A percentile compares a stretch with the other conserved stretches of the same genome.
Conservation (phyloP, 2,329 filamentous ascomycete species). For the Metarhizium brunneum region DNA sequence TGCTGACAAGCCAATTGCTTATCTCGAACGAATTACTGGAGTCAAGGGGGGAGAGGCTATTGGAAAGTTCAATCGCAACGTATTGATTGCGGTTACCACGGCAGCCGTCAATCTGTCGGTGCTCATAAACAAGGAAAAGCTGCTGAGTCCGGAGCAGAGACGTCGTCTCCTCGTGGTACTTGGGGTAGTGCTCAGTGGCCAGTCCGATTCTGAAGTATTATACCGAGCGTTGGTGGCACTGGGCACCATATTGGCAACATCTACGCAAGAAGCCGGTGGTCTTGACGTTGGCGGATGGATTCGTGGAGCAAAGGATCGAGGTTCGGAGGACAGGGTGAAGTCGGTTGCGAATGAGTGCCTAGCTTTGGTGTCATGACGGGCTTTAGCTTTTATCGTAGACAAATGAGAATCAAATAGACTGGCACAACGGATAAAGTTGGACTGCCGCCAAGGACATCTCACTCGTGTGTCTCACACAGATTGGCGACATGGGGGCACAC, state of each 20-base stretch:
- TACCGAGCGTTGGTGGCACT: constrained; percentile 76
- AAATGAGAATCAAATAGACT: not conserved
- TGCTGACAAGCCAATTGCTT: constrained; percentile 47
- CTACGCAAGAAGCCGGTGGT: constrained; percentile 31
- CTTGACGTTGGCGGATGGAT: constrained; percentile 33
- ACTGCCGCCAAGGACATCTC: no score
- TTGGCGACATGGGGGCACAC: no score
- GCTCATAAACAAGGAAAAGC: constrained; percentile 43
- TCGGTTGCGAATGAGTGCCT: constrained; percentile 37
- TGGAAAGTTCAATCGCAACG: constrained; percentile 60
- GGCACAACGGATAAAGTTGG: not conserved
- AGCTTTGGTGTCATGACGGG: constrained; percentile 1
- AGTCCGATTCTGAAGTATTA: constrained; percentile 71
- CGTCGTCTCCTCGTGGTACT: constrained; percentile 49
- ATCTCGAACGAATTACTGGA: constrained; percentile 54
- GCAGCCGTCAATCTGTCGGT: constrained; percentile 80
- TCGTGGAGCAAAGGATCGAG: constrained; percentile 31
- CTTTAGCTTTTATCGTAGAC: no score
- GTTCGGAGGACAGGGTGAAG: constrained; percentile 37
- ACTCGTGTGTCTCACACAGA: no score
- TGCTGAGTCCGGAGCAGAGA: constrained; percentile 22
- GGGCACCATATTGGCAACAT: constrained; percentile 61
- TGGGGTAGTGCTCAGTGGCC: constrained; percentile 51
- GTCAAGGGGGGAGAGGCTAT: constrained; percentile 36
- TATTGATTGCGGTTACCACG: constrained; percentile 75